A percentile compares a stretch with the other conserved stretches of the same genome.
Evolutionary conservation across 331 rosid genomes (phyloP).

Genomic region (Rhamnella rubrinervis): DNA sequence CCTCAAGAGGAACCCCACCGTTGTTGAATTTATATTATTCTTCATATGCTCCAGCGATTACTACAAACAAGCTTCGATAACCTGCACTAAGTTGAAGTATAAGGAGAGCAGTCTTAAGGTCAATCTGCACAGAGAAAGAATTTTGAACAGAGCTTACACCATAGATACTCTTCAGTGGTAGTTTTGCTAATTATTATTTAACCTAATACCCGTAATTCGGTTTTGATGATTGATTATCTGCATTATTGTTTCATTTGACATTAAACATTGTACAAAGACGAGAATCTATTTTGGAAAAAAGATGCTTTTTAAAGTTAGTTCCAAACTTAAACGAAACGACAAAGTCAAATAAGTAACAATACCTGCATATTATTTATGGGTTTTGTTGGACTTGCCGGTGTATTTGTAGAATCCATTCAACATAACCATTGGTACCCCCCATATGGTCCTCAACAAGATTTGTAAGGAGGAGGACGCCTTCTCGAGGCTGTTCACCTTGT

Average conservation of each 20-base stretch:
- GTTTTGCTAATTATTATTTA: too few species aligned
- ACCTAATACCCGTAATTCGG: neutral
- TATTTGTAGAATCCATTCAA: slow-evolving; percentile 89
- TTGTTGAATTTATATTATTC: slow-evolving; percentile 24
- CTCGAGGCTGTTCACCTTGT: slow-evolving; percentile 98
- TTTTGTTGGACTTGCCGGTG: slow-evolving; percentile 90
- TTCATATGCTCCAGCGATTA: slow-evolving; percentile 27
- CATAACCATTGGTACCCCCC: slow-evolving; percentile 74
- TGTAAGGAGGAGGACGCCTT: slow-evolving; percentile 78
- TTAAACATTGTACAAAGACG: neutral
- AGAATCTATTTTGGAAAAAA: neutral
- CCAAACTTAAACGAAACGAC: neutral
- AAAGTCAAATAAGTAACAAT: neutral
- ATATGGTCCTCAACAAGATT: slow-evolving; percentile 95
- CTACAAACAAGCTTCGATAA: slow-evolving; percentile 24
- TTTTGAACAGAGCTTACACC: neutral
- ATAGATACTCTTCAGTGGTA: neutral
- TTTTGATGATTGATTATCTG: too few species aligned
- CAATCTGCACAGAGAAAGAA: neutral
- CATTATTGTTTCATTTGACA: too few species aligned
- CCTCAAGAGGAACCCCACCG: slow-evolving; percentile 8
- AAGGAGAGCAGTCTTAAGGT: neutral
- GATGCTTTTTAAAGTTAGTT: neutral
- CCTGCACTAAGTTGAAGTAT: slow-evolving; percentile 19
- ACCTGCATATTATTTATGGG: slow-evolving; percentile 32